Conservation (phyloP, 345 rosid genomes). For the Euclidium syriacum region DNA sequence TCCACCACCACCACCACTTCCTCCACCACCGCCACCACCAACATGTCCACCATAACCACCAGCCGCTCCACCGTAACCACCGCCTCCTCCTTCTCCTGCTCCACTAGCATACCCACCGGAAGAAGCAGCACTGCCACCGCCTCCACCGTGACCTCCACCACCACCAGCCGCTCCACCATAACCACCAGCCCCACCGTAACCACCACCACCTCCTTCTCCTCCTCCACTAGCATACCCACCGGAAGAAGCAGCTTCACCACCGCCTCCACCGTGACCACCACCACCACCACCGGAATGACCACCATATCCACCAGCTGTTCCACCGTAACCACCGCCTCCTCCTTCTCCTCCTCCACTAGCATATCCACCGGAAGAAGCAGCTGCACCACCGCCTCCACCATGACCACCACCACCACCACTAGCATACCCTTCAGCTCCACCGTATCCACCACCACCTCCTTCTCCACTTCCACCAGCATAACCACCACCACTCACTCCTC, state of each 20-base stretch:
- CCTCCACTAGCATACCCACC: slow-evolving; percentile 8
- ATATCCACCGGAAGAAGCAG: slow-evolving; percentile 26
- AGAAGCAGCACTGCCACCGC: too few species aligned
- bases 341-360: slow-evolving; percentile 39
- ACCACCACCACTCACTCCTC: slow-evolving; percentile 32
- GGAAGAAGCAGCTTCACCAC: slow-evolving; percentile 25
- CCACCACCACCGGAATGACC: slow-evolving; percentile 34
- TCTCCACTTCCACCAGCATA: slow-evolving; percentile 31
- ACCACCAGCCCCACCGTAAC: too few species aligned
- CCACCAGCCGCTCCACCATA: too few species aligned
- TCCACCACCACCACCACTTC: slow-evolving; percentile 28
- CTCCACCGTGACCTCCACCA: slow-evolving; percentile 14
- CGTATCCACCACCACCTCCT: slow-evolving; percentile 39
- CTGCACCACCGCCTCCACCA: slow-evolving; percentile 40
- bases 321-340: slow-evolving; percentile 38
- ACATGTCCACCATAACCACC: too few species aligned
- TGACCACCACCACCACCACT: slow-evolving; percentile 31
- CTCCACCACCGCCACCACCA: too few species aligned
- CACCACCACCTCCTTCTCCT: slow-evolving; percentile 14
- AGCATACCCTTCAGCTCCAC: slow-evolving; percentile 30
- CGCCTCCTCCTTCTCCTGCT: slow-evolving; percentile 14
- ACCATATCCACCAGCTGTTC: slow-evolving; percentile 35
- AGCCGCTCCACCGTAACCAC: background rate
- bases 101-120: slow-evolving; percentile 7
- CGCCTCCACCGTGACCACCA: slow-evolving; percentile 23